Base-by-base conservation (phyloP, 306 rosid genomes). In the Delonix regia region DNA sequence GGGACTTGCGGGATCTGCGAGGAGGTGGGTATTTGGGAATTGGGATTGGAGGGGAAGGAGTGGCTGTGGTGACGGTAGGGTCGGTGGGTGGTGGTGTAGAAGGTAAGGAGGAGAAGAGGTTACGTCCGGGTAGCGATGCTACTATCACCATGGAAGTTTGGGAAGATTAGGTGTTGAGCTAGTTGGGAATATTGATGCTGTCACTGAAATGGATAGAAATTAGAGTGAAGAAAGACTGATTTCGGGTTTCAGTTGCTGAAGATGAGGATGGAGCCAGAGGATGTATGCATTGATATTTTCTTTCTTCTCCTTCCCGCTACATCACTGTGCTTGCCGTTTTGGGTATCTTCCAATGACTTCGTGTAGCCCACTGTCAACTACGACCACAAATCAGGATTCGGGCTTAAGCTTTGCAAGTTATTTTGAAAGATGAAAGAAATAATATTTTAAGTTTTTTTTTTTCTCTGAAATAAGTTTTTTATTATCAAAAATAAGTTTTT, bases 71-170 rank as follows among this genome's bases (percentile, higher is more conserved):
- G 59, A 68, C 13, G 12, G 83, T 0, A 61, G 75, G 34, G 22
- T 49, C 28, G 21, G 42, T 12, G 41, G 68, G 73, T 0, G 89
- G 87, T 3, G 91, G 89, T 0, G 74, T 77, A 11, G 98, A 77
- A 4, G 98, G 97, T 67, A 94, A 80, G 6, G 97, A 90, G 30
- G 97, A 89, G 87, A 94, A 94, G 84, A 94, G 95, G 80, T 88
- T 89, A 14, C 78, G 41, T 9, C 88, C 89, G 3, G 87, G 90
- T 0, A 92, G 78, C 14, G 94, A 82, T 6, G 97, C 91, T 5
- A 90, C 76, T 60, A 87, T 76, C 8, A 86, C 89, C 97, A 93
- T 93, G 1, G 78, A 65, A 49, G 7, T 39, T 38, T 33, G 49
- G 19, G 28, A 30, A 21, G 30, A 5, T 62, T 25, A 18, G 42